Evolutionary conservation across 2,329 filamentous ascomycete genomes (phyloP), one percentile per base, ranked within the genome.

Genomic region (Colletotrichum sp.): DNA sequence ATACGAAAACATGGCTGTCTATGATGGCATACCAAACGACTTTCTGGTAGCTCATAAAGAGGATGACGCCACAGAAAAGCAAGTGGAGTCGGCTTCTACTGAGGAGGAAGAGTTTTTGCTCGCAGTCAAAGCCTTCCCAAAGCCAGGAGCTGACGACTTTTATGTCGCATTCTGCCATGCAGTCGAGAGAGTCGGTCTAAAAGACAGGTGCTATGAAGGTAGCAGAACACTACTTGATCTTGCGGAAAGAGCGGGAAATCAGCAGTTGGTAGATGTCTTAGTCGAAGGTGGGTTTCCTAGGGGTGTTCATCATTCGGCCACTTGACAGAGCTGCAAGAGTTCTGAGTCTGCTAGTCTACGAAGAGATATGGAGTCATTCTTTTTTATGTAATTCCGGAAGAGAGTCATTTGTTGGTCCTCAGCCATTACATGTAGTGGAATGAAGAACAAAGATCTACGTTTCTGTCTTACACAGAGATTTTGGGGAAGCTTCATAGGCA

Each of bases 391-490:
- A 39, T 39, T 39, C 3, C 11, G 30, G 30, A 19, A 19, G 1
- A 19, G 36, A 39, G 36, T 39, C 36, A 39, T 39, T 19, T 9
- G 8, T 39, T 39, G 1, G 36, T 11, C 16, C 36, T 19, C 36
- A 0, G 16, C 16, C 36, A 39, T 19, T 19, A 1, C 0, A 19
- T 1, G 36, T 19, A 39, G 36, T 39, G 0, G 3, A 19, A 39
- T 39, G 16, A 19, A 39, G 16, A 39, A 39, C 16, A 19, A 19
- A 39, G 16, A 39, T 19, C 16, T 39, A 3, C 39, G 16, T 49
- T 49, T 2, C 39, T 49, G 39, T 49, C 39, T 49, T 49, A n/a
- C 39, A n/a, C 8, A 3, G 5, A 49, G 5, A 0, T n/a, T n/a
- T 19, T n/a, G 39, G 16, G 16, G 0, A n/a, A n/a, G 9, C 39